Evolutionary conservation across 176 grass and related monocot genomes (phyloP).

Genomic region (Pontederia paniculata): DNA sequence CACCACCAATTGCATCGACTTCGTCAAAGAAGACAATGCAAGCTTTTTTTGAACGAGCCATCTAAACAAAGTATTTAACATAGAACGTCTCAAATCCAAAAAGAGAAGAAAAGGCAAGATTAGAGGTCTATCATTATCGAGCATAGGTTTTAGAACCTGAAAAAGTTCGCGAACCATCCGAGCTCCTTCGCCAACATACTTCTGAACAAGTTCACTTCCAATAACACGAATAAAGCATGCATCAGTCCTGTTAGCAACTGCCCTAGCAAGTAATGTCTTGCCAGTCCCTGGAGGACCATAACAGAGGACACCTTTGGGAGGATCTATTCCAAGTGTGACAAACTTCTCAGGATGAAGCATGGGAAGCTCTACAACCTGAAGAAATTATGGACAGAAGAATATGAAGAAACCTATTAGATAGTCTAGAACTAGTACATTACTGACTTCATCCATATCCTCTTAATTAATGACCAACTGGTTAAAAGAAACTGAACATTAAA

Average conservation of each 20-base stretch:
- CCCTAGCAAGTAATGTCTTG: slow-evolving; percentile 34
- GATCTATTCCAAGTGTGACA: slow-evolving; percentile 18
- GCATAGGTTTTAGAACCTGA: neutral
- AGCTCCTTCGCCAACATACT: slow-evolving; percentile 16
- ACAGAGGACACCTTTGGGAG: slow-evolving; percentile 34
- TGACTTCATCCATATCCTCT: no score
- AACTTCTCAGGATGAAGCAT: slow-evolving; percentile 35
- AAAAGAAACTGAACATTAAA: neutral
- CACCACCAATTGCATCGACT: slow-evolving; percentile 29
- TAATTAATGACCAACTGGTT: no score
- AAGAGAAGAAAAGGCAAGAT: neutral
- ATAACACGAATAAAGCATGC: slow-evolving; percentile 29
- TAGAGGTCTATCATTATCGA: neutral
- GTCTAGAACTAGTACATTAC: no score
- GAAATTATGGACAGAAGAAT: neutral
- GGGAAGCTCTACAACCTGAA: slow-evolving; percentile 33
- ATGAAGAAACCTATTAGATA: no score
- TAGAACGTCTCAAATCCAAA: neutral
- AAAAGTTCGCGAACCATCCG: slow-evolving; percentile 32
- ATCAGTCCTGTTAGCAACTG: slow-evolving; percentile 30
- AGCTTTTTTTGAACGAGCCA: slow-evolving; percentile 20
- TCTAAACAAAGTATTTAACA: neutral
- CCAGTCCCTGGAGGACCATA: slow-evolving; percentile 16
- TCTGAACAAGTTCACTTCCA: slow-evolving; percentile 20
- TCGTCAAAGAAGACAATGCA: slow-evolving; percentile 37